phyloP scores from a whole-genome alignment of 2,329 filamentous ascomycete genomes.

The Emmonsia crescens region DNA sequence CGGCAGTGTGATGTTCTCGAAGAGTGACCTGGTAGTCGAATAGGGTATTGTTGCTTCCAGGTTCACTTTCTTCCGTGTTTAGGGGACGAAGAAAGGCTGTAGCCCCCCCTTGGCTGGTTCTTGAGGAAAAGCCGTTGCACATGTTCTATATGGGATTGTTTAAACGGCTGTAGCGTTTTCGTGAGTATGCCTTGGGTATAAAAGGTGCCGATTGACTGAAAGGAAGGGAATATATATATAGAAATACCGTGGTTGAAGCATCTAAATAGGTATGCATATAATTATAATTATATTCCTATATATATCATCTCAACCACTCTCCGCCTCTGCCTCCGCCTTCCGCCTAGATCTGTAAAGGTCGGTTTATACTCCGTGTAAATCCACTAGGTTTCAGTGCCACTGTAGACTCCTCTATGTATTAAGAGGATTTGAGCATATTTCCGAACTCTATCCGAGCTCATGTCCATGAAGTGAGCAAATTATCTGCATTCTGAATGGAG shows the following conservation, averaged over 20 bases:
- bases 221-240: neutral
- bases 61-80: neutral
- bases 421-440: neutral
- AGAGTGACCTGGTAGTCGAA: conserved; percentile 4
- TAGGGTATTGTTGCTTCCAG: neutral
- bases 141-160: neutral
- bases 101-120: conserved; percentile 4
- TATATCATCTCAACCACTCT: neutral
- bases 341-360: neutral
- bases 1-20: neutral
- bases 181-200: neutral
- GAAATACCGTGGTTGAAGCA: neutral
- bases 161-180: neutral
- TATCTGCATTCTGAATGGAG: neutral
- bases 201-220: neutral
- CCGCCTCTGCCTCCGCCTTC: neutral
- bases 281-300: neutral
- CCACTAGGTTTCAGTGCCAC: neutral
- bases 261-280: no score
- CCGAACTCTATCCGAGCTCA: neutral
- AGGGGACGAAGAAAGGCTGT: conserved; percentile 4
- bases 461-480: neutral
- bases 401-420: neutral
- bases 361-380: neutral
- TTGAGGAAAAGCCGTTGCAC: conserved; percentile 7